These are phyloP conservation scores for Cyphellophora attinorum DNA, from an alignment of 2,329 filamentous ascomycete species.

Conservation along the genomic window DNA sequence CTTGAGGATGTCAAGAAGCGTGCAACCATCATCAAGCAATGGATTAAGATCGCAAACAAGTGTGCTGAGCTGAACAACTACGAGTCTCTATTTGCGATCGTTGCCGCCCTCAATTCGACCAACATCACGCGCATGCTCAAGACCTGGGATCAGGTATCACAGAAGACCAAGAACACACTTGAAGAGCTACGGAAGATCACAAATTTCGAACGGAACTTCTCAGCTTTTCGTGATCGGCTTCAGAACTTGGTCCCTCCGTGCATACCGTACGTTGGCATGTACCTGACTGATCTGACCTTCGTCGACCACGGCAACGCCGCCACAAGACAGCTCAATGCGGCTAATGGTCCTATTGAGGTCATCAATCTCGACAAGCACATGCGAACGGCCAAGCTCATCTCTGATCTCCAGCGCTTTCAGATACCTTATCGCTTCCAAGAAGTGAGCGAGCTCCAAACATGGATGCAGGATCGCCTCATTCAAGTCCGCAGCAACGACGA, in stretches of 20 bases:
- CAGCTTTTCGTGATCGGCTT: constrained; percentile 70
- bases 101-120: constrained; percentile 85
- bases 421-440: constrained; percentile 79
- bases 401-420: constrained; percentile 91
- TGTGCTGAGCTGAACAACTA: constrained; percentile 91
- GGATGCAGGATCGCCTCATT: constrained; percentile 74
- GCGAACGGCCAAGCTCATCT: constrained; percentile 89
- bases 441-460: constrained; percentile 82
- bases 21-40: constrained; percentile 85
- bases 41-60: constrained; percentile 87
- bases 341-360: constrained; percentile 61
- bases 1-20: constrained; percentile 88
- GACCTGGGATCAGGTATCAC: constrained; percentile 84
- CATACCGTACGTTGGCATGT: constrained; percentile 90
- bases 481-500: constrained; percentile 60
- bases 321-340: constrained; percentile 62
- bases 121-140: constrained; percentile 78
- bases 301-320: constrained; percentile 88
- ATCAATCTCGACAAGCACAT: constrained; percentile 98
- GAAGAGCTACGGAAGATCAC: constrained; percentile 74
- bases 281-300: constrained; percentile 91
- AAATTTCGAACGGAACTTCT: constrained; percentile 85
- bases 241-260: constrained; percentile 84
- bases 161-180: constrained; percentile 71
- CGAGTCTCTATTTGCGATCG: constrained; percentile 92